Conservation (phyloP, 2,329 filamentous ascomycete species). For the Pestalotiopsis sp. region DNA sequence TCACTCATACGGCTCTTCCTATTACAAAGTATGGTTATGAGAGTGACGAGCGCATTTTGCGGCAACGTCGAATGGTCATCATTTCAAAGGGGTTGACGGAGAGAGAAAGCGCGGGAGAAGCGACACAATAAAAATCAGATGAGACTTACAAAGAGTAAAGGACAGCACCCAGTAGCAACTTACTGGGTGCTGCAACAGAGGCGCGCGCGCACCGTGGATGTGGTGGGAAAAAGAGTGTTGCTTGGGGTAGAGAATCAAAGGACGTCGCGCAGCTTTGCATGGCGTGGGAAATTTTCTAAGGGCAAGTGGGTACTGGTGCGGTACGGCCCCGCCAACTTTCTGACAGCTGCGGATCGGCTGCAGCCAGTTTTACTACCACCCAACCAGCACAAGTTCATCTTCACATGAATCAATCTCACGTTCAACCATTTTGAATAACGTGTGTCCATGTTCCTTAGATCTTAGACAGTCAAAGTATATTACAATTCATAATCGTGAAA, state of each 20-base stretch:
- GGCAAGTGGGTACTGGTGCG: neutral
- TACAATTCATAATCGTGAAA: too few relatives aligned
- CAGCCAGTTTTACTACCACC: neutral
- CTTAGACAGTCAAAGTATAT: too few relatives aligned
- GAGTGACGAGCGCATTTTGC: constrained; percentile 6
- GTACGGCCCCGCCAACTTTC: neutral
- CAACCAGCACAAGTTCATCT: neutral
- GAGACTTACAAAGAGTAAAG: neutral
- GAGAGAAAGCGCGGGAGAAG: neutral
- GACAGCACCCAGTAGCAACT: neutral
- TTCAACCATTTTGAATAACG: too few relatives aligned
- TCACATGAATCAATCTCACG: too few relatives aligned
- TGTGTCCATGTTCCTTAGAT: too few relatives aligned
- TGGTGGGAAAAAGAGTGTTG: neutral
- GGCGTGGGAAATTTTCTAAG: neutral
- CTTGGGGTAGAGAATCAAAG: neutral
- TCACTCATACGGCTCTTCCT: constrained; percentile 15
- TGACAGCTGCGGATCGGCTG: neutral
- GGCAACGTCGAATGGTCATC: constrained; percentile 12
- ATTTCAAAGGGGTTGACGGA: neutral
- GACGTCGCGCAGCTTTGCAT: neutral
- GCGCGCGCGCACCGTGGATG: neutral
- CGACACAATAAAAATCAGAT: neutral
- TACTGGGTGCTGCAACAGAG: neutral
- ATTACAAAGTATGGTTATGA: constrained; percentile 11